Base-by-base conservation (phyloP, 192 early-diverging fungal genomes). In the Coemansia guatemalensis region DNA sequence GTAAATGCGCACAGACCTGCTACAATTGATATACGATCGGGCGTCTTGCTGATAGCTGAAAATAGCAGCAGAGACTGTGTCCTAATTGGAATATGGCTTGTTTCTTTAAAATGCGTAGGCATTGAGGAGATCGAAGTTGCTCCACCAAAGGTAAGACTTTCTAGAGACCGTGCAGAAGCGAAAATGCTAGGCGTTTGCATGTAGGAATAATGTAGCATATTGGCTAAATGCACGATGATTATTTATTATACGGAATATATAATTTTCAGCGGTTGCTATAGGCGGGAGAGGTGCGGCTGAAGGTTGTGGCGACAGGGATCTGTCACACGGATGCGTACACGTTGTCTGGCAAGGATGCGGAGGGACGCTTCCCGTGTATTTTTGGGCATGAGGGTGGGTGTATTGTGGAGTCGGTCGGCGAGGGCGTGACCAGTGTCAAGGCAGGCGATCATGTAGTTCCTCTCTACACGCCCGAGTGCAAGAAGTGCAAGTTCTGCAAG, bases 281-380 rank as follows among this genome's bases (percentile, higher is more conserved):
- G 73, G 89, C 89, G 48, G 92, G 93, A 23, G 96, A 99, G 81
- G 95, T 97, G 35, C 90, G 96, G 47, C 85, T 99, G 58, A 94
- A 96, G 84, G 87, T 97, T 48, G 59, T 89, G 32, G 88, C 92
- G n/a, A 93, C 93, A 14, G 96, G 93, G 32, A 88, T 95, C 44
- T 91, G 95, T 84, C 95, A 99, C 78, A 97, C 95, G 14, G 97
- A 99, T 72, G 88, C 87, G n/a, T 99, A 95, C 82, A 97, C 95
- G 20, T 82, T 96, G 8, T 92, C 91, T 21, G 97, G 96, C 51
- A 73, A 86, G 48, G 83, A 93, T 65, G 80, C 90, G 20, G 91
- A 92, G 66, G 97, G 95, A 35, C 82, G 89, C 18, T 97, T 94
- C 78, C 97, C 97, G 3, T 85, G 84, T 47, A 95, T 99, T 70